Base-by-base conservation (phyloP, 441 rosid genomes). In the Kokia cookei region DNA sequence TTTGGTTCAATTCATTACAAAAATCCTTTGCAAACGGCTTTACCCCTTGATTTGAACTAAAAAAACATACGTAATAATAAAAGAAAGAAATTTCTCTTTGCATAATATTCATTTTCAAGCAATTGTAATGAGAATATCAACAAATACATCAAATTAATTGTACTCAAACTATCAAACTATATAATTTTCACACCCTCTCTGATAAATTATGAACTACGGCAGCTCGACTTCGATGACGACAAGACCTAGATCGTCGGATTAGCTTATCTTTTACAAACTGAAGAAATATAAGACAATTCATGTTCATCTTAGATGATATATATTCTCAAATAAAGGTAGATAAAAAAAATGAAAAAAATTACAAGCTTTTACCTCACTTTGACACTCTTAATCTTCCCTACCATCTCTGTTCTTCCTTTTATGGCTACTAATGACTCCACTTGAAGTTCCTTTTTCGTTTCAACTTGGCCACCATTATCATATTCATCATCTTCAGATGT, bases 141-240 rank as follows among this genome's bases (percentile, higher is more conserved):
- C 42, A 37, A 77, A 51, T 22, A 7, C 40, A 53, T 53, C 48
- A 35, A 75, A 67, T 64, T 50, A 35, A 35, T n/a, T 51, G 63
- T 42, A 29, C 63, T 13, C 73, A 62, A 47, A 62, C 73, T 74
- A 7, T 47, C 1, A 47, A 7, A 24, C 7, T 47, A 40, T 48
- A 42, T 2, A 45, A 42, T 66, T n/a, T 27, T 14, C 77, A 12
- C 83, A 89, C 96, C 84, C 93, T 88, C 77, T 91, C 93, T 0
- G 96, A 91, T 69, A 85, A 92, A 79, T 91, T 91, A 76, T 91
- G 96, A 69, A 91, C 92, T 88, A 88, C 92, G 15, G 96, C 89
- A 47, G 93, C 91, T 61, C 93, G 93, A 37, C 83, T 88, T 80
- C 88, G 81, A 64, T 87, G 86, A 7, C n/a, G 85, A 51, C n/a